Percentiles rank a stretch among this genome's conserved stretches.
These are phyloP conservation scores for Raphanus raphanistrum DNA, from an alignment of 345 rosid species.

Conservation along the genomic window DNA sequence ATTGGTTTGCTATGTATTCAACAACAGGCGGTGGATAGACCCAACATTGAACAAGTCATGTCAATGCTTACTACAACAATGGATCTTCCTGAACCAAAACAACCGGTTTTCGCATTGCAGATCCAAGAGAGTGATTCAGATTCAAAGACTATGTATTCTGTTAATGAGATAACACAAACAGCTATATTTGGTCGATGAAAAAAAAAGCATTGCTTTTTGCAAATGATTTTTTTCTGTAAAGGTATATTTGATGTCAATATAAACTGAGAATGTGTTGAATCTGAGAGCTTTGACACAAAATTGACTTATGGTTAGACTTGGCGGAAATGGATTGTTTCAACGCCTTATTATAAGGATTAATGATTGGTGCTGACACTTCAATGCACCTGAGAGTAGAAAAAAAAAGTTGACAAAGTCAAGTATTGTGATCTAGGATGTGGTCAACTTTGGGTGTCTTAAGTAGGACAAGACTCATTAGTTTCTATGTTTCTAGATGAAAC, in stretches of 20 bases:
- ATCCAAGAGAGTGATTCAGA: slow-evolving; percentile 34
- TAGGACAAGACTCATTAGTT: neutral
- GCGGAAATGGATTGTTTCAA: neutral
- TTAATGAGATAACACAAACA: slow-evolving; percentile 34
- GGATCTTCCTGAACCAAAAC: slow-evolving; percentile 29
- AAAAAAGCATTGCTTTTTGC: neutral
- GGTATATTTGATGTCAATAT: neutral
- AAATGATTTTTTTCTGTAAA: neutral
- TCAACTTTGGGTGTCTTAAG: slow-evolving; percentile 26
- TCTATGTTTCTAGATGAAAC: slow-evolving; percentile 16
- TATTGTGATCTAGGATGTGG: slow-evolving; percentile 15
- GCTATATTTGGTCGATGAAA: slow-evolving; percentile 24
- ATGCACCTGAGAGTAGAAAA: neutral
- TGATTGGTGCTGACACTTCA: neutral
- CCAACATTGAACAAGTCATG: slow-evolving; percentile 24
- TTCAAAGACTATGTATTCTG: slow-evolving; percentile 29
- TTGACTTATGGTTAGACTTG: neutral
- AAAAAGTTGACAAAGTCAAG: slow-evolving; percentile 23
- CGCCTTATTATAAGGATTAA: neutral
- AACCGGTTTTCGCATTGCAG: slow-evolving; percentile 35
- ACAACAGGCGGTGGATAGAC: slow-evolving; percentile 29
- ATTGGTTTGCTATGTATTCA: slow-evolving; percentile 38
- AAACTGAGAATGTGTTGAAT: neutral
- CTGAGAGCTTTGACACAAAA: neutral
- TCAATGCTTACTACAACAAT: slow-evolving; percentile 29